Percentiles rank a stretch among this genome's conserved stretches.
Evolutionary conservation across 345 rosid species (phyloP).

Genomic region (Aquilaria malaccensis): DNA sequence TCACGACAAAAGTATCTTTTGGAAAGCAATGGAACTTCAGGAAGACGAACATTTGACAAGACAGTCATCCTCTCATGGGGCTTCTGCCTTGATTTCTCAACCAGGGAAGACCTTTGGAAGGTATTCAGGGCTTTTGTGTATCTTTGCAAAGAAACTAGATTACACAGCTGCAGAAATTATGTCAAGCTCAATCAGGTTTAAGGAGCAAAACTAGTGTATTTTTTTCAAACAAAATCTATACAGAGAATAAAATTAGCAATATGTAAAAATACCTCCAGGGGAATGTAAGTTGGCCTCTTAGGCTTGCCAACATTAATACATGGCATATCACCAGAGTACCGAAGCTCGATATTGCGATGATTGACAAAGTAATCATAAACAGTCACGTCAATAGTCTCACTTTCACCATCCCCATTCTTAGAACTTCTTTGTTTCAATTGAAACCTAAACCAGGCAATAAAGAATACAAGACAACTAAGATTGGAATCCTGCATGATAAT

Average conservation of each 20-base stretch:
- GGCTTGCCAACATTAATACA: slow-evolving; percentile 83
- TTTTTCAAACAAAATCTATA: no score
- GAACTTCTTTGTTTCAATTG: slow-evolving; percentile 33
- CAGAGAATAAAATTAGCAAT: not conserved
- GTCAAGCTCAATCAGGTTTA: not conserved
- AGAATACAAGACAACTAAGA: not conserved
- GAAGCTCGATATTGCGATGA: slow-evolving; percentile 43
- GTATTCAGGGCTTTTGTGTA: slow-evolving; percentile 70
- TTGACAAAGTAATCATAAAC: slow-evolving; percentile 64
- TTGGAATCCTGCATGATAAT: not conserved
- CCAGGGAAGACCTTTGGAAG: slow-evolving; percentile 74
- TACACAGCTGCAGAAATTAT: slow-evolving; percentile 46
- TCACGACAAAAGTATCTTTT: slow-evolving; percentile 5
- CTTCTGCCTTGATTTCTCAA: slow-evolving; percentile 91
- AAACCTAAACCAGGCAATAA: slow-evolving; percentile 49
- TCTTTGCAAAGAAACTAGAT: slow-evolving; percentile 73
- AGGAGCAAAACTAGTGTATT: no score
- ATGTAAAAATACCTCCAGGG: slow-evolving; percentile 31
- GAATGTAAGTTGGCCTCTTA: slow-evolving; percentile 59
- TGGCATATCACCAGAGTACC: slow-evolving; percentile 53
- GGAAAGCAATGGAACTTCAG: not conserved
- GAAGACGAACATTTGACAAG: slow-evolving; percentile 48
- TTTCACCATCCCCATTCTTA: slow-evolving; percentile 36
- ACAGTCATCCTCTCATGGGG: slow-evolving; percentile 81
- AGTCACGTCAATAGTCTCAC: slow-evolving; percentile 40